Evolutionary conservation across 257 asterid species (phyloP), one percentile per base, ranked within the genome.

Genomic region (Nicotiana paniculata): DNA sequence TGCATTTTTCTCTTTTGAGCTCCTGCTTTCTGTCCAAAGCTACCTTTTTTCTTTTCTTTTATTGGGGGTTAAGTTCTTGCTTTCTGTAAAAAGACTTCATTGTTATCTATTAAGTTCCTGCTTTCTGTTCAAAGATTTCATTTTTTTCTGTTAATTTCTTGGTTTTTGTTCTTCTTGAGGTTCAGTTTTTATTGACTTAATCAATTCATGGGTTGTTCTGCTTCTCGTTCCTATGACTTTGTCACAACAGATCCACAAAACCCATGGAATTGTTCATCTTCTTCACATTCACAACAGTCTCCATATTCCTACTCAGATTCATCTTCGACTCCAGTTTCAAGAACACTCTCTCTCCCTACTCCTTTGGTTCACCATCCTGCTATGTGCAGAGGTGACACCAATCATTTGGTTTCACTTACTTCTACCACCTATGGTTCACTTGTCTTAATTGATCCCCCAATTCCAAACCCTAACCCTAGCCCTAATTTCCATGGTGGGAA

Each of bases 371-470:
- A 88, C 55, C 91, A 88, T 63, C 90, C 88, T 53, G 86, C 91
- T 61, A 65, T 86, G 21, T 32, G 90, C 17, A 85, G 86, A 86
- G 90, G 90, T 43, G 92, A 89, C 13, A 92, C 97, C 21, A 85
- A 90, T 51, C 99, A 95, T 86, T 92, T 91, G 79, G 99, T 95
- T 33, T 87, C 94, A 18, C 97, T 95, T 83, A 95, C 95, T 0
- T 95, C 98, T 78, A 86, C 97, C 81, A 93, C 99, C 15, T 95
- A 95, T 72, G 99, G 99, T 18, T 95, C 98, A 17, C 97, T 95
- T 59, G 81, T 89, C 32, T 87, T 88, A 39, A 88, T 86, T 84
- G 81, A 72, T 54, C 64, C 84, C 33, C 8, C 82, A 80, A 83
- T 84, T 84, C 37, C 28, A 79, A 70, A 84, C 92, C 58, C 58